phyloP scores from a whole-genome alignment of 208 protist genomes.

The Angomonas ambiguus region DNA sequence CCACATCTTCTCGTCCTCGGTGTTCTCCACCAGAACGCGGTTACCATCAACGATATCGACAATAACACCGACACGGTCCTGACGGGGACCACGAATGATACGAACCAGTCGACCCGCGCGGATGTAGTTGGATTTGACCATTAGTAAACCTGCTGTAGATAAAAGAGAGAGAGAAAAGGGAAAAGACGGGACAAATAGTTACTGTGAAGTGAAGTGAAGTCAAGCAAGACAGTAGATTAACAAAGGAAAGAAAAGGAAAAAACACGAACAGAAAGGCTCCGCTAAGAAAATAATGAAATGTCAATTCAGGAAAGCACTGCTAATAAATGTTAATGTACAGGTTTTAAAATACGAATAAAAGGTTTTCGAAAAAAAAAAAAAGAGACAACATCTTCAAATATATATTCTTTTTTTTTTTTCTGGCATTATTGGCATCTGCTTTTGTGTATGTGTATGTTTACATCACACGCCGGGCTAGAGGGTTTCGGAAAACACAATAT shows the following conservation, averaged over 20 bases:
- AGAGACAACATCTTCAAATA: conserved; percentile 2
- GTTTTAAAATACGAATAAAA: background rate
- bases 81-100: conserved; percentile 52
- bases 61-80: conserved; percentile 67
- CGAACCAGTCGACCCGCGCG: conserved; percentile 47
- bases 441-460: no score
- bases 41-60: conserved; percentile 89
- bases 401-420: background rate
- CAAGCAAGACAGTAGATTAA: background rate
- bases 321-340: background rate
- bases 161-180: conserved; percentile 10
- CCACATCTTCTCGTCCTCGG: conserved; percentile 87
- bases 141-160: conserved; percentile 24
- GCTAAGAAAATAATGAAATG: conserved; percentile 4
- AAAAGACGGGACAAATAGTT: background rate
- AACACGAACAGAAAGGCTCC: conserved; percentile 9
- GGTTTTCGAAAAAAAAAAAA: conserved; percentile 19
- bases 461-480: no score
- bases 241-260: conserved; percentile 15
- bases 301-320: background rate
- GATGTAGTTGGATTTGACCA: conserved; percentile 68
- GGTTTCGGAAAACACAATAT: conserved; percentile 72
- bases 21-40: conserved; percentile 88
- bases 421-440: background rate
- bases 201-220: background rate